A percentile compares a stretch with the other conserved stretches of the same genome.
phyloP scores from a whole-genome alignment of 345 rosid species.

The Eucalyptus erythrocorys region DNA sequence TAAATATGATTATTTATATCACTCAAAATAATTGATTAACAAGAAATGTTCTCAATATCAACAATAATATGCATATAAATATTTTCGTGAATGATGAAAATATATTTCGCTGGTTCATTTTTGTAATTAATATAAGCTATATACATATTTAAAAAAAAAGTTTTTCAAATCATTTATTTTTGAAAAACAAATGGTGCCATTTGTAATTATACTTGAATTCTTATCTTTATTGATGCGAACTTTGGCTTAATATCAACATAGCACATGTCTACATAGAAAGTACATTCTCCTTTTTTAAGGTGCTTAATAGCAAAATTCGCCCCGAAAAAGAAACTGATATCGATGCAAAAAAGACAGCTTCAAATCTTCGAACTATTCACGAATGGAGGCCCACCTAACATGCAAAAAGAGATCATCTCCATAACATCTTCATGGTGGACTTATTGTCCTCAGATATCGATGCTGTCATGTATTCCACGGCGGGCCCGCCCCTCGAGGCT shows the following conservation, averaged over 20 bases:
- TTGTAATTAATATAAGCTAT: too few species aligned
- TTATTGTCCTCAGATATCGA: background rate
- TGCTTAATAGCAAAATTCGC: background rate
- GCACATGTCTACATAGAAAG: background rate
- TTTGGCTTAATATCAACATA: background rate
- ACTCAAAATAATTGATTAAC: background rate
- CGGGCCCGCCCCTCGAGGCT: background rate
- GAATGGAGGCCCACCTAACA: background rate
- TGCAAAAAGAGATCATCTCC: background rate
- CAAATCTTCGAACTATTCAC: background rate
- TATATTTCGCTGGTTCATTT: background rate
- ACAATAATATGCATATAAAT: background rate
- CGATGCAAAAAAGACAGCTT: too few species aligned
- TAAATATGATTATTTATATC: background rate
- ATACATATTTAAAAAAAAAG: fast-evolving
- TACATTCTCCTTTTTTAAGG: background rate
- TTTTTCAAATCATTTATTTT: background rate
- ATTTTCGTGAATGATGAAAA: background rate
- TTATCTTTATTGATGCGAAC: background rate
- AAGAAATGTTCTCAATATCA: background rate
- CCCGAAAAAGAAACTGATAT: too few species aligned
- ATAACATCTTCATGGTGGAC: background rate
- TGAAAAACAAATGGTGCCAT: background rate
- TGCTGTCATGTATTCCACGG: background rate
- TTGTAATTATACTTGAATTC: background rate